These are phyloP conservation scores for Pezicula carpinea DNA, from an alignment of 2,329 filamentous ascomycete genomes.

Conservation along the genomic window DNA sequence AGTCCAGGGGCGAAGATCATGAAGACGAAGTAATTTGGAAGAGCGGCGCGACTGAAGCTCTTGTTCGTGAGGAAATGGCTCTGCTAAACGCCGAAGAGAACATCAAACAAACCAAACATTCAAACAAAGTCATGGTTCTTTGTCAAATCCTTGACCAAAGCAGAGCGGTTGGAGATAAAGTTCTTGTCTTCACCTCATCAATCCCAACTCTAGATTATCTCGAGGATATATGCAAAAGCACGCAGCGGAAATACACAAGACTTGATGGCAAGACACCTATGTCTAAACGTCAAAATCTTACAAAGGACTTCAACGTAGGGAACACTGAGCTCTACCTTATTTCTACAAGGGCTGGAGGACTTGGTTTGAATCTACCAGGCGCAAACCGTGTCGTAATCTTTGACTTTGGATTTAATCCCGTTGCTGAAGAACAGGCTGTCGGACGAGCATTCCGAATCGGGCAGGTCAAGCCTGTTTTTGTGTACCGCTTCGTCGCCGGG, in stretches of 20 bases:
- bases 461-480: constrained; percentile 73
- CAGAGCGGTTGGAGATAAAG: constrained; percentile 59
- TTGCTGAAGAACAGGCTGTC: constrained; percentile 79
- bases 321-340: constrained; percentile 65
- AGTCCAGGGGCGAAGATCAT: constrained; percentile 5
- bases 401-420: constrained; percentile 77
- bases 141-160: constrained; percentile 65
- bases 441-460: constrained; percentile 83
- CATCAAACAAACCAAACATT: constrained; percentile 45
- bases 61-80: constrained; percentile 29
- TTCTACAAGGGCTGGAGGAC: constrained; percentile 75
- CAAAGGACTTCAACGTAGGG: constrained; percentile 64
- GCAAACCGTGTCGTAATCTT: constrained; percentile 86
- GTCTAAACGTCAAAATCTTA: constrained; percentile 52
- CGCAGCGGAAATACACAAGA: constrained; percentile 45
- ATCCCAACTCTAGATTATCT: constrained; percentile 67
- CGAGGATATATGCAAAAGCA: constrained; percentile 46
- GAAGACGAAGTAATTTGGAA: constrained; percentile 21
- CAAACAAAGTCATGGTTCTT: constrained; percentile 66
- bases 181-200: constrained; percentile 76
- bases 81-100: constrained; percentile 30
- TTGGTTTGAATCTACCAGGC: constrained; percentile 77
- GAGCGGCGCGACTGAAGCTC: constrained; percentile 20
- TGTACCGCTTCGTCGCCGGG: constrained; percentile 75
- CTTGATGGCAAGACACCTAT: constrained; percentile 65